Evolutionary conservation across 208 protist species (phyloP).

Genomic region (Leishmania lainsoni): DNA sequence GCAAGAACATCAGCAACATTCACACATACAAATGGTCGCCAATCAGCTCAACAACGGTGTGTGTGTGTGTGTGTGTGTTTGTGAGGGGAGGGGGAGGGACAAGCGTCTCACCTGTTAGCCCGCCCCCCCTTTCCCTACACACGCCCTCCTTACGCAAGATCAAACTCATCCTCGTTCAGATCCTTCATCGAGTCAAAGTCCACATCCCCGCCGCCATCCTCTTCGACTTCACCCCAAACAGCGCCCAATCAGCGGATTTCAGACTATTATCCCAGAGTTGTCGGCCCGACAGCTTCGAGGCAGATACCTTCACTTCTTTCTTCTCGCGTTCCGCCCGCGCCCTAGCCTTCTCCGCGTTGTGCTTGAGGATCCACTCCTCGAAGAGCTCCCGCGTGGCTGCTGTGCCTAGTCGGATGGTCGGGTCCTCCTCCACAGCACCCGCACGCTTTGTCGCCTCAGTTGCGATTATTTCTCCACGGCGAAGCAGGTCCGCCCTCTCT

Average conservation of each 20-base stretch:
- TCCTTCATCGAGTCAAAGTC: conserved; percentile 55
- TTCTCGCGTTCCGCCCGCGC: conserved; percentile 45
- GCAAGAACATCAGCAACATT: not conserved
- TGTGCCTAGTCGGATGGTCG: conserved; percentile 78
- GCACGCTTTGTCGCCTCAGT: conserved; percentile 42
- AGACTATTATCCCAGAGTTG: conserved; percentile 88
- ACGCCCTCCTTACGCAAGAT: conserved; percentile 51
- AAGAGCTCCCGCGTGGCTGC: conserved; percentile 86
- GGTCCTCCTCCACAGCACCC: conserved; percentile 41
- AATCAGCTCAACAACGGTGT: not conserved
- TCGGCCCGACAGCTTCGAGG: conserved; percentile 80
- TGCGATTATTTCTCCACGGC: conserved; percentile 63
- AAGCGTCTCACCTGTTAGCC: too few species aligned
- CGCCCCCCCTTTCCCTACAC: too few species aligned
- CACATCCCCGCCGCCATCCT: conserved; percentile 72
- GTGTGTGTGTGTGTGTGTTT: too few species aligned
- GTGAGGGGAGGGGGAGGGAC: not conserved
- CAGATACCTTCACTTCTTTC: conserved; percentile 33
- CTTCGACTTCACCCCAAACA: conserved; percentile 61
- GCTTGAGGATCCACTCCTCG: conserved; percentile 75
- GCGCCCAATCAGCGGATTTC: conserved; percentile 74
- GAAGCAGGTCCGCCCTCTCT: conserved; percentile 73
- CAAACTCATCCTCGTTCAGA: conserved; percentile 65
- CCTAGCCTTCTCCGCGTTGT: conserved; percentile 57
- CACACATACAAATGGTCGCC: not conserved